phyloP scores from a whole-genome alignment of 129 eudicot species.

The Logfia minima region DNA sequence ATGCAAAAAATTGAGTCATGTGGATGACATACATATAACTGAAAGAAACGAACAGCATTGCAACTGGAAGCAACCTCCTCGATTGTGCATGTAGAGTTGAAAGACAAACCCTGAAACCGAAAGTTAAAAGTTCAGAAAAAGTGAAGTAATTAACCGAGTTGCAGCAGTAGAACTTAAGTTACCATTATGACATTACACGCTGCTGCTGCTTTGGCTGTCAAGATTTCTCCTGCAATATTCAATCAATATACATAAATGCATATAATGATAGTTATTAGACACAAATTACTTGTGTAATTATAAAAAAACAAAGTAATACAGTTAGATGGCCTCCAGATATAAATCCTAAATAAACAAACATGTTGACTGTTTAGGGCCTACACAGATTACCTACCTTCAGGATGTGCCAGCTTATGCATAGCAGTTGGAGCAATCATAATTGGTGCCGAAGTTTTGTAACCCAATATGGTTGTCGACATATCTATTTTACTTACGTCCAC shows the following conservation, averaged over 20 bases:
- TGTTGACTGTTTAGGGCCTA: neutral
- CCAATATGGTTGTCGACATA: conserved; percentile 68
- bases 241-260: conserved; percentile 17
- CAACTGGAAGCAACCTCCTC: conserved; percentile 96
- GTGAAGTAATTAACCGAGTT: neutral
- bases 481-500: conserved; percentile 74
- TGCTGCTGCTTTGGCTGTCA: conserved; percentile 90
- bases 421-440: conserved; percentile 88
- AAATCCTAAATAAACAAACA: neutral
- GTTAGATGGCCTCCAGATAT: neutral
- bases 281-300: neutral
- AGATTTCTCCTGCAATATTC: conserved; percentile 62
- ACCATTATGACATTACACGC: conserved; percentile 78
- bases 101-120: conserved; percentile 65
- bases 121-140: neutral
- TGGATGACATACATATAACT: conserved; percentile 55
- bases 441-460: conserved; percentile 71
- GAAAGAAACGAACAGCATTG: conserved; percentile 76
- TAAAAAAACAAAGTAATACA: too few species aligned
- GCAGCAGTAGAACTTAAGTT: neutral
- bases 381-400: conserved; percentile 46
- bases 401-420: conserved; percentile 71
- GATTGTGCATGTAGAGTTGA: conserved; percentile 63
- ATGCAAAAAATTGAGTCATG: conserved; percentile 19
- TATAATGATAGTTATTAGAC: neutral